A percentile compares a stretch with the other conserved stretches of the same genome.
Evolutionary conservation across 2,329 filamentous ascomycete species (phyloP).

Genomic region (Alternaria atra): DNA sequence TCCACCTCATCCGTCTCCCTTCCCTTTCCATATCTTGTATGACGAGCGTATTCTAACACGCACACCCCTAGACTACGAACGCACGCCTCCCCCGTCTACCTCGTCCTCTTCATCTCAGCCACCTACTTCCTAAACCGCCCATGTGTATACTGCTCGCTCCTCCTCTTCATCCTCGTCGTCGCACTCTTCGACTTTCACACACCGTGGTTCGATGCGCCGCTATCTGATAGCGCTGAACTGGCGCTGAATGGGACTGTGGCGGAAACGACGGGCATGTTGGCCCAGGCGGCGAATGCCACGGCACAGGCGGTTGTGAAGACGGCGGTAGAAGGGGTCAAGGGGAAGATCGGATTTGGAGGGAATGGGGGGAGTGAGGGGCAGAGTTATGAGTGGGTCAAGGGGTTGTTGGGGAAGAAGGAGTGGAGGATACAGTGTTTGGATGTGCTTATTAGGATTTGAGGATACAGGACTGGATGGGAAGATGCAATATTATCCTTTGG

Average conservation of each 20-base stretch:
- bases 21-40: too few species aligned
- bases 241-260: conserved; percentile 45
- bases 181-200: conserved; percentile 93
- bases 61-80: conserved; percentile 46
- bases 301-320: conserved; percentile 40
- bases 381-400: conserved; percentile 78
- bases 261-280: conserved; percentile 71
- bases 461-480: background rate
- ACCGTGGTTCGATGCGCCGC: conserved; percentile 91
- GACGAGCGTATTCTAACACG: too few species aligned
- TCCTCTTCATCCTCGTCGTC: conserved; percentile 92
- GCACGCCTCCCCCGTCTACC: conserved; percentile 60
- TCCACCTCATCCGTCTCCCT: background rate
- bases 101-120: conserved; percentile 72
- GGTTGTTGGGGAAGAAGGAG: conserved; percentile 80
- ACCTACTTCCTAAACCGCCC: conserved; percentile 97
- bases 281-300: conserved; percentile 69
- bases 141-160: conserved; percentile 96
- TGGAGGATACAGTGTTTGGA: conserved; percentile 94
- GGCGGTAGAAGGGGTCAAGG: conserved; percentile 39
- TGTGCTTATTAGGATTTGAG: conserved; percentile 75
- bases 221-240: conserved; percentile 43
- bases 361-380: conserved; percentile 73
- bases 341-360: conserved; percentile 34
- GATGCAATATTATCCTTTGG: too few species aligned